Percentiles rank a stretch among this genome's conserved stretches.
These are phyloP conservation scores for Puccinia triticina DNA, from an alignment of 1,284 basidiomycete species.

Conservation along the genomic window DNA sequence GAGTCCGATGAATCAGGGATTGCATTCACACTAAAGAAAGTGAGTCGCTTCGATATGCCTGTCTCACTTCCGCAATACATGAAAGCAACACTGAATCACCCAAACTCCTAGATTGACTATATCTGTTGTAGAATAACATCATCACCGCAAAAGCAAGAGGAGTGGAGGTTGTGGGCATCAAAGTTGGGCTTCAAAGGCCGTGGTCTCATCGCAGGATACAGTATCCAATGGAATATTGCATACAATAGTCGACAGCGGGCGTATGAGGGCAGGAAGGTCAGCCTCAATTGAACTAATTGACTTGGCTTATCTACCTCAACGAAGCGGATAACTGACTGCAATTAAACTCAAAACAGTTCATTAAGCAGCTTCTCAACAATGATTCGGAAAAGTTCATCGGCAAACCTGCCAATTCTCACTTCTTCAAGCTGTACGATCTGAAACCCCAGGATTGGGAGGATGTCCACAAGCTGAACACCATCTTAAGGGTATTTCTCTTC, in stretches of 20 bases:
- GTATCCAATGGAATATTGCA: slow-evolving; percentile 6
- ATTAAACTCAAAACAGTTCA: no score
- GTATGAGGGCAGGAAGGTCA: no score
- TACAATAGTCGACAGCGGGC: no score
- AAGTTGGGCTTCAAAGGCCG: background rate
- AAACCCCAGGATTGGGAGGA: slow-evolving; percentile 1
- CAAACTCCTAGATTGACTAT: slow-evolving; percentile 26
- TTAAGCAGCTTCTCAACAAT: background rate
- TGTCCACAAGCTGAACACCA: background rate
- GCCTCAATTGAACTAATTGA: no score
- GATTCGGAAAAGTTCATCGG: background rate
- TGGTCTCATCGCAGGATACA: background rate
- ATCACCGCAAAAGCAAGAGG: background rate
- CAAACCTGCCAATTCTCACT: background rate
- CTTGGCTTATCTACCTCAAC: no score
- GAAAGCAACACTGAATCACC: no score
- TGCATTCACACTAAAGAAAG: background rate
- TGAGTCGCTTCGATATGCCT: no score
- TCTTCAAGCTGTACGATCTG: background rate
- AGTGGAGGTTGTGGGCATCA: background rate
- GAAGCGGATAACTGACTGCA: no score
- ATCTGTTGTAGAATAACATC: no score
- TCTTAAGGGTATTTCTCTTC: slow-evolving; percentile 56
- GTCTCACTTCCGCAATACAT: no score
- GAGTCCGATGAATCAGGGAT: background rate